Evolutionary conservation across 148 eudicot genomes (phyloP).

Genomic region (Chenopodium suecicum): DNA sequence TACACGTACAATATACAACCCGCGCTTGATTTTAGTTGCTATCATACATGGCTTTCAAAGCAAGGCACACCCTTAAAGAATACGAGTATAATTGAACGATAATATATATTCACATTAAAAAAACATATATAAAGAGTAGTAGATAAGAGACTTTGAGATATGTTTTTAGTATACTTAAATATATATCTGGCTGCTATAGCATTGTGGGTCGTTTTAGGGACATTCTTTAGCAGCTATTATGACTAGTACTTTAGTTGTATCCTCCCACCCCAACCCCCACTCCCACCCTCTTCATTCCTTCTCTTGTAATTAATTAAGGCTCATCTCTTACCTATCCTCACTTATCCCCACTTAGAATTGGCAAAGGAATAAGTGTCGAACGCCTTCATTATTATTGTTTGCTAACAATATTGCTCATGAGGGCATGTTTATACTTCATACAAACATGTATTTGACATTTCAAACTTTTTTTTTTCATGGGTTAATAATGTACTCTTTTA

Average conservation of each 20-base stretch:
- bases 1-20: neutral
- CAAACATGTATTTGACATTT: too few species aligned
- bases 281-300: neutral
- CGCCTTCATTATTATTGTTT: neutral
- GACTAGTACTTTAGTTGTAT: conserved; percentile 1
- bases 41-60: neutral
- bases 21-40: neutral
- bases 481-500: too few species aligned
- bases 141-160: neutral
- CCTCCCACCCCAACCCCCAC: neutral
- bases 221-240: conserved; percentile 24
- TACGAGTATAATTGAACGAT: neutral
- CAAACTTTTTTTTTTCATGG: too few species aligned
- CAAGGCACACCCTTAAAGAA: neutral
- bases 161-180: too few species aligned
- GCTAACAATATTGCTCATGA: neutral
- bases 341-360: conserved; percentile 10
- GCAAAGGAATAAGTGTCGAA: neutral
- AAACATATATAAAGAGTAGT: neutral
- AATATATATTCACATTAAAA: neutral
- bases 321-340: neutral
- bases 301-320: conserved; percentile 1
- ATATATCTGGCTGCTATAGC: conserved; percentile 6
- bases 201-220: conserved; percentile 21
- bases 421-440: too few species aligned